A percentile compares a stretch with the other conserved stretches of the same genome.
Conservation (phyloP, 768 basidiomycete species). For the Crepidotus variabilis region DNA sequence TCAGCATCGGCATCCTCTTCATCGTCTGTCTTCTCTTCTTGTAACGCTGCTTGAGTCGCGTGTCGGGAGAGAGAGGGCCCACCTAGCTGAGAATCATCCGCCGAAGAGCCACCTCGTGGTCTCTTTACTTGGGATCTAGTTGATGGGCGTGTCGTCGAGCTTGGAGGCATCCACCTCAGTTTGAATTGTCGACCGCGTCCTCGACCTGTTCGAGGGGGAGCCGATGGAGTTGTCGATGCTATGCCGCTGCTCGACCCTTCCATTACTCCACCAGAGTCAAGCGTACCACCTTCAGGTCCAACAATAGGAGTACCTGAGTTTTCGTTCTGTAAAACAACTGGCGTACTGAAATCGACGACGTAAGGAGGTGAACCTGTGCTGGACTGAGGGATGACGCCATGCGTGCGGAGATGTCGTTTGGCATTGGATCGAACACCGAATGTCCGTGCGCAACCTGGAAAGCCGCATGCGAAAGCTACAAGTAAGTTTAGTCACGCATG, state of each 20-base stretch:
- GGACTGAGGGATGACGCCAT: constrained; percentile 43
- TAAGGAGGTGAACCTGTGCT: constrained; percentile 20
- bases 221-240: not conserved
- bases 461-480: constrained; percentile 50
- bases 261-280: not conserved
- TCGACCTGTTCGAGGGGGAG: not conserved
- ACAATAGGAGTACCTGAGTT: not conserved
- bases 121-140: constrained; percentile 9
- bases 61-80: too few relatives aligned
- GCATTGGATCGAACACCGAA: constrained; percentile 83
- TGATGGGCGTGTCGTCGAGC: constrained; percentile 26
- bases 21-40: not conserved
- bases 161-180: constrained; percentile 41
- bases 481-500: not conserved
- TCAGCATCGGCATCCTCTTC: not conserved
- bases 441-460: constrained; percentile 56
- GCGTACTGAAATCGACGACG: constrained; percentile 34
- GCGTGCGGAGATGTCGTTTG: constrained; percentile 74
- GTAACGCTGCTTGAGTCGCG: too few relatives aligned
- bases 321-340: constrained; percentile 24
- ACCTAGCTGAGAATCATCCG: not conserved
- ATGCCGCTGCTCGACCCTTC: not conserved
- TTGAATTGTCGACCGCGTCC: constrained; percentile 18
- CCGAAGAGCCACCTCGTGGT: not conserved
- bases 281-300: not conserved